Conservation (phyloP, 2,329 filamentous ascomycete genomes). For the Colletotrichum lupini region DNA sequence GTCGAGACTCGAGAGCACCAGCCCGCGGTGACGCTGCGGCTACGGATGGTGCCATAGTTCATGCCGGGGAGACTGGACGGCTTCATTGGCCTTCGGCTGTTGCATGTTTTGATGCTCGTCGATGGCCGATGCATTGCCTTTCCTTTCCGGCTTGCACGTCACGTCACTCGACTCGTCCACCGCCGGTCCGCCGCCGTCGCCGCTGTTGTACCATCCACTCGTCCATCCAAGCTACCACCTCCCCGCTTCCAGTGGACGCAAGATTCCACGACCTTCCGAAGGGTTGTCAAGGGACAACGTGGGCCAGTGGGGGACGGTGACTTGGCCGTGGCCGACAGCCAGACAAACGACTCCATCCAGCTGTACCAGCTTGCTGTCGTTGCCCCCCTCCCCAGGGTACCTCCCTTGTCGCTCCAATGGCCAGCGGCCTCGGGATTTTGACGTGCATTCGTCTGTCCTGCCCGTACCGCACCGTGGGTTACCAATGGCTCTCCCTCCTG, state of each 20-base stretch:
- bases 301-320: conserved; percentile 34
- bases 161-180: background rate
- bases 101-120: background rate
- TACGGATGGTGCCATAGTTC: conserved; percentile 15
- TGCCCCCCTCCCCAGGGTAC: background rate
- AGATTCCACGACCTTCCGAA: conserved; percentile 34
- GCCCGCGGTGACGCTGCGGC: background rate
- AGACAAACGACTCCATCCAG: background rate
- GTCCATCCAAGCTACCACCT: conserved; percentile 10
- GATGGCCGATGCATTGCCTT: conserved; percentile 9
- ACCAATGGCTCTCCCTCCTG: conserved; percentile 17
- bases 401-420: conserved; percentile 27
- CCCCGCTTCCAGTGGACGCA: conserved; percentile 27
- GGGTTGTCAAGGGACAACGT: conserved; percentile 24
- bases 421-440: conserved; percentile 14
- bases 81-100: background rate
- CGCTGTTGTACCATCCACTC: conserved; percentile 29
- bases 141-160: background rate
- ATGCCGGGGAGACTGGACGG: background rate
- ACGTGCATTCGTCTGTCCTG: conserved; percentile 27
- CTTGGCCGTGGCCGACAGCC: conserved; percentile 6
- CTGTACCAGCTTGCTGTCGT: conserved; percentile 18
- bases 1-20: background rate
- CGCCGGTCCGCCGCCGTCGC: conserved; percentile 12
- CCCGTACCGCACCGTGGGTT: conserved; percentile 12